Base-by-base conservation (phyloP, 345 rosid genomes). In the Durio zibethinus region DNA sequence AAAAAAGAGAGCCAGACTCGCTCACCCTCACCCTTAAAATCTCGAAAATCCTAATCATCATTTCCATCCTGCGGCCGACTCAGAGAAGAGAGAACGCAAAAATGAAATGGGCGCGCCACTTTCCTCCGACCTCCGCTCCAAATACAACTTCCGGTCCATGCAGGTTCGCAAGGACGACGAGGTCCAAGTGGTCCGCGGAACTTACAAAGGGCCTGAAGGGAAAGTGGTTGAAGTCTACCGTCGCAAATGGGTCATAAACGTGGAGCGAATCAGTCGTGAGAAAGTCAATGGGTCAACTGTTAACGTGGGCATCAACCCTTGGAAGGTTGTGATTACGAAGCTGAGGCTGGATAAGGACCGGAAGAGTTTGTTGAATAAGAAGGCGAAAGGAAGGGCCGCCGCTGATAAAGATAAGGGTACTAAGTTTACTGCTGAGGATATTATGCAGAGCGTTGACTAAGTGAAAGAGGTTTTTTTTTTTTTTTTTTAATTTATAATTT, bases 81-180 rank as follows among this genome's bases (percentile, higher is more conserved):
- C 47, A 21, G 29, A 8, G 61, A 56, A 56, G 61, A 10, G 61
- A 56, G 61, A 65, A 72, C 2, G 40, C 60, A 25, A 75, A 75
- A 5, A 87, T 87, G 89, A 87, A 87, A 85, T 87, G 89, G 83
- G 88, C 72, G 82, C 89, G 1, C 81, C 89, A 0, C 84, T 87
- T 20, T 85, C 89, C 15, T 57, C 78, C 42, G 89, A 87, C 64
- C 88, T 87, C 31, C 88, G 89, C 40, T 81, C 82, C 81, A 87
- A 87, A 74, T 80, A 87, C 85, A 87, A 81, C 82, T 86, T 85
- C 8, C 76, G 88, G 45, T 87, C 90, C n/a, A 85, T 87, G 86
- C 88, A 86, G 9, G 78, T 87, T 10, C 86, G 88, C 63, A 87
- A 87, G 77, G 90, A 87, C 77, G 90, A 87, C 53, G 90, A 87